A percentile compares a stretch with the other conserved stretches of the same genome.
Conservation (phyloP, 768 basidiomycete species). For the Boletus barrowsii region DNA sequence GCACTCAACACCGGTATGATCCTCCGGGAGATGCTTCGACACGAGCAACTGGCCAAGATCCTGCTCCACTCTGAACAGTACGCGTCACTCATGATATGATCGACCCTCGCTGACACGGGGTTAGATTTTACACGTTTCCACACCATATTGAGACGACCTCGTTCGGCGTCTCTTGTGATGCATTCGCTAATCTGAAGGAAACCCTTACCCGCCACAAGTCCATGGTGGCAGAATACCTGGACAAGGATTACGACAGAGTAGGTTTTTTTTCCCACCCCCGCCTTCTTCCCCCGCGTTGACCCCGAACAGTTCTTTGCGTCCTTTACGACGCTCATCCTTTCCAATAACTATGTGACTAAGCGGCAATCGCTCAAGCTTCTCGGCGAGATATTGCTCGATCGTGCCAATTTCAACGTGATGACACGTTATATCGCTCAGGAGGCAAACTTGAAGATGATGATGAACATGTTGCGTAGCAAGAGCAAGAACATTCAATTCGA, state of each 20-base stretch:
- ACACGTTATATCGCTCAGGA: constrained; percentile 95
- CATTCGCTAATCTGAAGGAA: constrained; percentile 97
- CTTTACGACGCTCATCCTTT: constrained; percentile 89
- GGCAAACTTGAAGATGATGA: constrained; percentile 99
- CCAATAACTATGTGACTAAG: constrained; percentile 98
- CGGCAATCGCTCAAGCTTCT: constrained; percentile 97
- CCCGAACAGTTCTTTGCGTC: constrained; percentile 84
- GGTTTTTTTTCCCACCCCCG: constrained; percentile 27
- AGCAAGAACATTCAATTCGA: constrained; percentile 99
- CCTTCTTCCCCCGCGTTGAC: background rate
- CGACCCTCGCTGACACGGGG: background rate
- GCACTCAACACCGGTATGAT: constrained; percentile 99
- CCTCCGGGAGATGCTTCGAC: constrained; percentile 91
- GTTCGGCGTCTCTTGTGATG: constrained; percentile 97
- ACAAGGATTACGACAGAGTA: constrained; percentile 95
- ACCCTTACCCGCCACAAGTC: constrained; percentile 95
- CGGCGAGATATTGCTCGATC: constrained; percentile 95
- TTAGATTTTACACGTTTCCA: constrained; percentile 93
- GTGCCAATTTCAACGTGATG: constrained; percentile 98
- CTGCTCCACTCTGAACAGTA: constrained; percentile 92
- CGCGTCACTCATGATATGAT: constrained; percentile 31
- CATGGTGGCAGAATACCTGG: constrained; percentile 96
- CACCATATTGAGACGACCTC: constrained; percentile 97
- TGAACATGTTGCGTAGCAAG: constrained; percentile 97
- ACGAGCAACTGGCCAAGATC: constrained; percentile 88